Conservation (phyloP, 2,329 filamentous ascomycete genomes). For the Boeremia exigua region DNA sequence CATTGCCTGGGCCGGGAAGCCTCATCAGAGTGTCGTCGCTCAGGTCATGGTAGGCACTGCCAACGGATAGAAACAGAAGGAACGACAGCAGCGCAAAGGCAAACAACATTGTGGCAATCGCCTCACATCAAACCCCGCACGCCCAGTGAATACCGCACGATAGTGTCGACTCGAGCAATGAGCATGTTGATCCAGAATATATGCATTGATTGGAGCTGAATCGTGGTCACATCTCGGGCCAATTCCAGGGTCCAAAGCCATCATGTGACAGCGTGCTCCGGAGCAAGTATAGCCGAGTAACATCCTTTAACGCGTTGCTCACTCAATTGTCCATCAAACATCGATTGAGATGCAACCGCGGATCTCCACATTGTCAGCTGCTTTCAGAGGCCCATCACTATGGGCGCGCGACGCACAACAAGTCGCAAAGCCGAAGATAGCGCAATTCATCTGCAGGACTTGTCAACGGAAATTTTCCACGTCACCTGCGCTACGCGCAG, state of each 20-base stretch:
- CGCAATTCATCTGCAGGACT: conserved; percentile 32
- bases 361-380: conserved; percentile 26
- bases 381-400: conserved; percentile 25
- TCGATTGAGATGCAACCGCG: conserved; percentile 37
- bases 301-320: conserved; percentile 17
- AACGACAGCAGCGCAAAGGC: conserved; percentile 32
- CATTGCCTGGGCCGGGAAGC: conserved; percentile 71
- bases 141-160: conserved; percentile 2
- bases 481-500: conserved; percentile 29
- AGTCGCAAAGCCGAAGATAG: conserved; percentile 5
- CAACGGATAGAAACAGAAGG: conserved; percentile 32
- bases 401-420: conserved; percentile 10
- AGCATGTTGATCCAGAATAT: conserved; percentile 19
- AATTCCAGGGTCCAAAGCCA: conserved; percentile 1
- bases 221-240: conserved; percentile 28
- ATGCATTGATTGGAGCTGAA: conserved; percentile 11
- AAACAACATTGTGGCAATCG: conserved; percentile 24
- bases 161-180: conserved; percentile 1
- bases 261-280: conserved; percentile 8
- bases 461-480: conserved; percentile 43
- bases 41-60: conserved; percentile 63
- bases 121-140: conserved; percentile 22
- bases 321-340: neutral
- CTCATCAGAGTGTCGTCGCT: conserved; percentile 76
- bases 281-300: conserved; percentile 31